These are phyloP conservation scores for Ensete ventricosum DNA, from an alignment of 176 grass and related monocot species.

Conservation along the genomic window DNA sequence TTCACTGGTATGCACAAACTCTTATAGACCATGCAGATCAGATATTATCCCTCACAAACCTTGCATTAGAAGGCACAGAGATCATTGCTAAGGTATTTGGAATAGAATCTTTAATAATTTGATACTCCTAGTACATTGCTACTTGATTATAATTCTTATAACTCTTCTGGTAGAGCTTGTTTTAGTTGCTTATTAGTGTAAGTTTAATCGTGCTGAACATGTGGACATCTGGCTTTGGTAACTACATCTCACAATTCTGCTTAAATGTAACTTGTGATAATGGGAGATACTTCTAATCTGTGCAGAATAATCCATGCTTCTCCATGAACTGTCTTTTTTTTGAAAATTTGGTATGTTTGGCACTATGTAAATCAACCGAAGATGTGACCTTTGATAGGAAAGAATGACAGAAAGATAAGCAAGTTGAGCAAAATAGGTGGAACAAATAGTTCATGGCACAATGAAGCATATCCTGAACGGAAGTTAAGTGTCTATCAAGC, in stretches of 20 bases:
- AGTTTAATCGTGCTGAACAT: background rate
- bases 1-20: conserved; percentile 79
- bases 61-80: conserved; percentile 79
- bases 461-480: background rate
- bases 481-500: background rate
- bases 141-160: background rate
- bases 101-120: background rate
- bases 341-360: background rate
- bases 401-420: background rate
- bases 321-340: background rate
- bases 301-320: conserved; percentile 6
- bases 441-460: background rate
- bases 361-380: background rate
- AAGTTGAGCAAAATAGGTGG: background rate
- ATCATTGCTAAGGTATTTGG: conserved; percentile 63
- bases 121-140: background rate
- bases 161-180: background rate
- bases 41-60: conserved; percentile 66
- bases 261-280: background rate
- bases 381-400: background rate
- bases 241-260: background rate
- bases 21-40: conserved; percentile 75
- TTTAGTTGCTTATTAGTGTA: background rate
- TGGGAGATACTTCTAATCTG: background rate
- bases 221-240: background rate